phyloP scores from a whole-genome alignment of 148 eudicot genomes.

The Vaccinium corymbosum region DNA sequence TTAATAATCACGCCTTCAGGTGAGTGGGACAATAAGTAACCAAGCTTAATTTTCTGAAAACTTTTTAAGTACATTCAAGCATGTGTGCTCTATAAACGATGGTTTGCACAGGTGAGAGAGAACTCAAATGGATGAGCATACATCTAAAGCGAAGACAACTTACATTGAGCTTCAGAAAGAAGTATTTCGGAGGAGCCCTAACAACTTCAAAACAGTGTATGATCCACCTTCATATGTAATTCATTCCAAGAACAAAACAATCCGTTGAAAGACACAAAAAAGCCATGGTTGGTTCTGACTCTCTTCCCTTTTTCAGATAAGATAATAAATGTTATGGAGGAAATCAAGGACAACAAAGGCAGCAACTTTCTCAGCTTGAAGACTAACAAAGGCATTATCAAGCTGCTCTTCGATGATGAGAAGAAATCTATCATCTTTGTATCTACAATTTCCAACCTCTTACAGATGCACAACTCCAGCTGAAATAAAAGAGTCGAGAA shows the following conservation, averaged over 20 bases:
- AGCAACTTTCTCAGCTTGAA: slow-evolving; percentile 23
- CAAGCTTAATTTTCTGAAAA: background rate
- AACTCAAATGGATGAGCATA: slow-evolving; percentile 23
- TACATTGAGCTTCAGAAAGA: slow-evolving; percentile 25
- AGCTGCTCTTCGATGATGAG: slow-evolving; percentile 34
- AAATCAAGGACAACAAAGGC: slow-evolving; percentile 15
- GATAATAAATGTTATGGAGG: slow-evolving; percentile 23
- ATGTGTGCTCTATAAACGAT: background rate
- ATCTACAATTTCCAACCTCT: slow-evolving; percentile 29
- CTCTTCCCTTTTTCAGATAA: slow-evolving; percentile 22
- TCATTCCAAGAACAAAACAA: background rate
- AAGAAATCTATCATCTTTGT: slow-evolving; percentile 24
- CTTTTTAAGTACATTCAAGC: background rate
- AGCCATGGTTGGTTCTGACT: background rate
- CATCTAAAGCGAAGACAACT: slow-evolving; percentile 24
- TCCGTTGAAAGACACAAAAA: background rate
- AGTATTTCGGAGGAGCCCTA: slow-evolving; percentile 32
- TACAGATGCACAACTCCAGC: slow-evolving; percentile 18
- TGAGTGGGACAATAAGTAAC: background rate
- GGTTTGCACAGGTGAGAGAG: slow-evolving; percentile 25
- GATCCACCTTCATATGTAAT: background rate
- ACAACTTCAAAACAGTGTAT: slow-evolving; percentile 31
- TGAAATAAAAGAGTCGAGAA: background rate
- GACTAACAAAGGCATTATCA: slow-evolving; percentile 29
- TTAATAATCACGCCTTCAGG: slow-evolving; percentile 35